Conservation (phyloP, 2,329 filamentous ascomycete genomes). For the Endocalyx cinctus region DNA sequence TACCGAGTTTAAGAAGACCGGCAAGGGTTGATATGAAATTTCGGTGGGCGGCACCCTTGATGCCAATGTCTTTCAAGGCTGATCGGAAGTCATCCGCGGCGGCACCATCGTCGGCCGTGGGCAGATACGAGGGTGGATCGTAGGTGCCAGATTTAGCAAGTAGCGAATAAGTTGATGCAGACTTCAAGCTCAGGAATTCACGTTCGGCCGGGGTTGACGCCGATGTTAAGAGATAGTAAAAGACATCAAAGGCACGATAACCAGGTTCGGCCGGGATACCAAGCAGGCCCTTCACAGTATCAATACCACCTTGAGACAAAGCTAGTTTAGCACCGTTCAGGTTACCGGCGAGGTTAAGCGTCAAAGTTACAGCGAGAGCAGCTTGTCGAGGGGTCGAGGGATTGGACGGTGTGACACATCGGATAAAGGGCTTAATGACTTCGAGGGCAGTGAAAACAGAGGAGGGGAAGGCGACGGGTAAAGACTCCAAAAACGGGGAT, state of each 20-base stretch:
- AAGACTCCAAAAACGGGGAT: conserved; percentile 70
- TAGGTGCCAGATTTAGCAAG: conserved; percentile 83
- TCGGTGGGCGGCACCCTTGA: conserved; percentile 79
- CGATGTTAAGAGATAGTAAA: conserved; percentile 94
- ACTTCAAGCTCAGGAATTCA: conserved; percentile 79
- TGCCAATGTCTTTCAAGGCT: conserved; percentile 84
- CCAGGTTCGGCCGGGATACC: conserved; percentile 75
- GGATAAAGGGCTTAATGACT: conserved; percentile 79
- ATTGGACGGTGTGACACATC: conserved; percentile 83
- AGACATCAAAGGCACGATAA: conserved; percentile 92
- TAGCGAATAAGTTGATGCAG: conserved; percentile 70
- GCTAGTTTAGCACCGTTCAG: conserved; percentile 71
- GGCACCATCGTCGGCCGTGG: conserved; percentile 87
- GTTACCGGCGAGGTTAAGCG: conserved; percentile 74
- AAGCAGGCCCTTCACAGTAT: conserved; percentile 75
- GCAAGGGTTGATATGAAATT: conserved; percentile 82
- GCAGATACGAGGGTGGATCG: conserved; percentile 78
- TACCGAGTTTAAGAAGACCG: conserved; percentile 84
- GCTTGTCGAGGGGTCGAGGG: conserved; percentile 78
- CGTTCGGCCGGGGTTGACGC: conserved; percentile 83
- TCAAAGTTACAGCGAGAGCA: conserved; percentile 75
- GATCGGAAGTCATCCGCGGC: conserved; percentile 89
- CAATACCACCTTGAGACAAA: conserved; percentile 81
- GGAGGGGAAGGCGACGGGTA: conserved; percentile 75
- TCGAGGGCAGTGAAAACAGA: conserved; percentile 74